A percentile compares a stretch with the other conserved stretches of the same genome.
Conservation (phyloP, 1,139 yeast species). For the Diutina rugosa region DNA sequence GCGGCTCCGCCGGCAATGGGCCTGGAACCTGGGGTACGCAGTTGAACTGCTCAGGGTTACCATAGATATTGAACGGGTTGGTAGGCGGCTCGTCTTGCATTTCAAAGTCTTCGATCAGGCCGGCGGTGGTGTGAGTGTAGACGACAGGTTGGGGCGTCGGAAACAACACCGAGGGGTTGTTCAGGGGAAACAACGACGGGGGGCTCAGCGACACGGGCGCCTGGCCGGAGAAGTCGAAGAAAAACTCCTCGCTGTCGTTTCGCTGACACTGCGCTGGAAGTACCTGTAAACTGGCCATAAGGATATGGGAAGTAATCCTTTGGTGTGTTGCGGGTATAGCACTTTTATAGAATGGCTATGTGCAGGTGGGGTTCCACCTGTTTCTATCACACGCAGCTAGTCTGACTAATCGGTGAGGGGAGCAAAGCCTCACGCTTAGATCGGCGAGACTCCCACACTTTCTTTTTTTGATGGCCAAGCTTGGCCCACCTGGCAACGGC, state of each 20-base stretch:
- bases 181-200: background rate
- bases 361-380: background rate
- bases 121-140: background rate
- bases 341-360: background rate
- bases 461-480: background rate
- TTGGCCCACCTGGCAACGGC: background rate
- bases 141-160: background rate
- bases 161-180: background rate
- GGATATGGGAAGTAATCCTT: background rate
- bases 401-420: background rate
- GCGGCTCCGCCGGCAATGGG: background rate
- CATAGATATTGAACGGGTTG: background rate
- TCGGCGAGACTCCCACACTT: background rate
- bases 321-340: background rate
- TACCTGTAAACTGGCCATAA: background rate
- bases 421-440: background rate
- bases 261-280: background rate
- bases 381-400: background rate
- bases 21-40: background rate
- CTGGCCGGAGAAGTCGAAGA: background rate
- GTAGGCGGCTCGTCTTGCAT: background rate
- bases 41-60: conserved; percentile 1
- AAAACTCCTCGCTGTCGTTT: background rate
- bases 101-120: background rate
- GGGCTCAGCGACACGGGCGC: background rate